Evolutionary conservation across 2,329 filamentous ascomycete genomes (phyloP).

Genomic region (Aureobasidium zeae): DNA sequence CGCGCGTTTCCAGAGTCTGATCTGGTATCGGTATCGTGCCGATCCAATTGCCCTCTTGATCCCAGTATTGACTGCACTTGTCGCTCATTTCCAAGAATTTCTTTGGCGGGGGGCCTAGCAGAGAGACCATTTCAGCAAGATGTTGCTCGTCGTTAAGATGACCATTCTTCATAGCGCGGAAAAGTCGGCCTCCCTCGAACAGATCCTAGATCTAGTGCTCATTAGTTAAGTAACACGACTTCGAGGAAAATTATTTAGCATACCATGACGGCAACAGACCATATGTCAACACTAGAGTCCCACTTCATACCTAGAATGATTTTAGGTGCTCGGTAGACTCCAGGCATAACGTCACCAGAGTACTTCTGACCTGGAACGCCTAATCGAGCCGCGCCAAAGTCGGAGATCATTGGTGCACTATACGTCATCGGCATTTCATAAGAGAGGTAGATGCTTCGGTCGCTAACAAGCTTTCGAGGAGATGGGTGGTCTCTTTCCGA

Average conservation of each 20-base stretch:
- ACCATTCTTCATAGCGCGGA: slow-evolving; percentile 22
- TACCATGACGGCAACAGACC: slow-evolving; percentile 32
- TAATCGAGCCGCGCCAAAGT: slow-evolving; percentile 32
- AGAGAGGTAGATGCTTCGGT: slow-evolving; percentile 25
- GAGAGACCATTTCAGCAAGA: slow-evolving; percentile 28
- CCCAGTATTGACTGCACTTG: slow-evolving; percentile 23
- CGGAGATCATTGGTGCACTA: slow-evolving; percentile 24
- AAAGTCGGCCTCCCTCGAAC: slow-evolving; percentile 29
- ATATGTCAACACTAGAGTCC: slow-evolving; percentile 32
- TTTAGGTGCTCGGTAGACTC: slow-evolving; percentile 32
- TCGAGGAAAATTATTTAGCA: slow-evolving; percentile 17
- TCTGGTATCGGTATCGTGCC: neutral
- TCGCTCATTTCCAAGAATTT: slow-evolving; percentile 29
- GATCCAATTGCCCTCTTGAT: slow-evolving; percentile 15
- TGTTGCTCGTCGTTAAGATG: slow-evolving; percentile 22
- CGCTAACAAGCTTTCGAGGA: slow-evolving; percentile 24
- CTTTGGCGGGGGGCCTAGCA: slow-evolving; percentile 31
- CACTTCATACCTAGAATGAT: slow-evolving; percentile 30
- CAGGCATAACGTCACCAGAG: slow-evolving; percentile 26
- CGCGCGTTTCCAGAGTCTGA: neutral
- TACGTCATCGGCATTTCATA: slow-evolving; percentile 22
- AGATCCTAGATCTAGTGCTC: slow-evolving; percentile 30
- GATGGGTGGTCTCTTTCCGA: slow-evolving; percentile 2
- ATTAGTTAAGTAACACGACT: neutral
- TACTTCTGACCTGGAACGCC: slow-evolving; percentile 21